Evolutionary conservation across 345 rosid species (phyloP), one percentile per base, ranked within the genome.

Genomic region (Populus deltoides): DNA sequence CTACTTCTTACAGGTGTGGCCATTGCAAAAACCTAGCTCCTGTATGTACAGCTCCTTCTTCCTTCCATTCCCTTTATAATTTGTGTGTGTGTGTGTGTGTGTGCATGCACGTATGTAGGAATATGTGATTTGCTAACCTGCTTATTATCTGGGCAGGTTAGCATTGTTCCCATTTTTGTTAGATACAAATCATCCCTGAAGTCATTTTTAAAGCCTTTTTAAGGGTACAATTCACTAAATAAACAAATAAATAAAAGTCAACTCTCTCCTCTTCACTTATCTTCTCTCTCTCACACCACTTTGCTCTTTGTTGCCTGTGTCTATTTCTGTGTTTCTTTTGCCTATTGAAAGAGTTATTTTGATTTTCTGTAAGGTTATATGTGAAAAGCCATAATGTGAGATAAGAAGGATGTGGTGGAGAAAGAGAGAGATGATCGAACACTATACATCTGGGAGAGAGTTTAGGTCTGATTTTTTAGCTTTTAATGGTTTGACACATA

Each of bases 21-120:
- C 99, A 97, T 81, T 97, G 99, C 90, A 94, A 97, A 82, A 86
- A 73, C 65, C 97, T 97, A 41, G 99, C 99, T 86, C 99, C 99
- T 72, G 98, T 96, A 90, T 81, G 95, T 81, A 25, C 27, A 63
- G 55, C 9, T 79, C 27, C 39, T 70, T 13, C 73, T 74, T 76
- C 29, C 53, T 61, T n/a, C 29, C 43, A 24, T 59, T 59, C 25
- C 15, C 29, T 59, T n/a, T 57, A n/a, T 24, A 59, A 24, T 59
- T n/a, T 57, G 25, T 24, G 16, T 9, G 29, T 4, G 15, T 2
- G 45, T 2, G 12, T 41, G 45, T 10, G 16, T 3, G 29, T 4
- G 47, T 0, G 47, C 1, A 3, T 41, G 47, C 13, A 9, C 3
- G 4, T 3, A 11, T 43, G 29, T 10, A 59, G 29, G 29, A 9